Evolutionary conservation across 352 stramenopile genomes (phyloP), one percentile per base, ranked within the genome.

Genomic region (Pythium sp.): DNA sequence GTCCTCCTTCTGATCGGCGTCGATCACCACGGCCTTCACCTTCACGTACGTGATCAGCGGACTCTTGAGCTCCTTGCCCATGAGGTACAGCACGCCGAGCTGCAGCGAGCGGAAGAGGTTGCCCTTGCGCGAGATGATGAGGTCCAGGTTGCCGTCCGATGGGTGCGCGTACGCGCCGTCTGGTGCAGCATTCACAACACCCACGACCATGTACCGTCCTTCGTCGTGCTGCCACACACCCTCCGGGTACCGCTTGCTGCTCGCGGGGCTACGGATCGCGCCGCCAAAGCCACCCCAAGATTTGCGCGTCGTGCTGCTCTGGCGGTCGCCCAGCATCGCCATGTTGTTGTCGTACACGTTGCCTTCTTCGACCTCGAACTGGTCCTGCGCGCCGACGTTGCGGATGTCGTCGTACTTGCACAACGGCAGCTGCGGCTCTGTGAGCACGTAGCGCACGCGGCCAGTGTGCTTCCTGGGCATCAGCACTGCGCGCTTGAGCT

Each of bases 331-430:
- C 56, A 61, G 32, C 54, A 36, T 47, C 20, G 20, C 18, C 15
- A 26, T 46, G 7, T 22, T 30, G 49, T 69, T 74, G 65, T 92
- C 84, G 65, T 94, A 94, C 47, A 92, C 84, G 51, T 78, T 92
- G 46, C 83, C 86, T 77, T 94, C 86, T 36, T 94, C 86, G 62
- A 92, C 78, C 30, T 94, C 86, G 61, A 91, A 94, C 68, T 94
- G 86, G 65, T 94, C 86, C n/a, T 87, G 60, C 1, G 86, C 86
- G 24, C 86, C 86, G 24, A 78, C 71, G 74, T 94, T 84, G 22
- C 80, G 83, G 49, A 91, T 92, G 60, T 94, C 84, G 65, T 91
- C 82, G 73, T 94, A 94, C 43, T 74, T 76, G 38, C 83, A 72
- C 7, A 94, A 75, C 46, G 72, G 71, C 3, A 83, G 82, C 62